A percentile compares a stretch with the other conserved stretches of the same genome.
Evolutionary conservation across 257 asterid species (phyloP).

Genomic region (Haberlea rhodopensis): DNA sequence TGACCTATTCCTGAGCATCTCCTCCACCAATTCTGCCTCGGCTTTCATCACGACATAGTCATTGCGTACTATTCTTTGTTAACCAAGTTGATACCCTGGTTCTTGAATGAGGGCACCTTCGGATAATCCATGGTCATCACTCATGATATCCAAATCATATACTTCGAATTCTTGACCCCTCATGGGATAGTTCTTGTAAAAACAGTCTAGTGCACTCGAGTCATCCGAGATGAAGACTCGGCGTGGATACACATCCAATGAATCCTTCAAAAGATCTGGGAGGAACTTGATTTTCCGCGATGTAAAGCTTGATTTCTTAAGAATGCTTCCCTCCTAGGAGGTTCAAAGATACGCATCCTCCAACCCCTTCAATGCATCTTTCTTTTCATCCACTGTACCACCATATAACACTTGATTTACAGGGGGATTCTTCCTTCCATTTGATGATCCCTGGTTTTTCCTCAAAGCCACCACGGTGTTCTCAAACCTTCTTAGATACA

Average conservation of each 20-base stretch:
- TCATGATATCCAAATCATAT: constrained; percentile 32
- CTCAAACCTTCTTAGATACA: constrained; percentile 52
- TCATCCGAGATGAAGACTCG: constrained; percentile 42
- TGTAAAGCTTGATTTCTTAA: constrained; percentile 13
- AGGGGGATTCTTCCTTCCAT: not conserved
- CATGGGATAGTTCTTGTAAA: constrained; percentile 43
- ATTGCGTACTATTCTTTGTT: constrained; percentile 42
- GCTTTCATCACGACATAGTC: constrained; percentile 89
- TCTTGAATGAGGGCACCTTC: constrained; percentile 9
- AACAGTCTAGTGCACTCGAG: constrained; percentile 36
- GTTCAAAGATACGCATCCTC: constrained; percentile 52
- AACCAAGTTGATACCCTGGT: constrained; percentile 54
- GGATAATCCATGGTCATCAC: constrained; percentile 13
- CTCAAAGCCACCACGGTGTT: constrained; percentile 56
- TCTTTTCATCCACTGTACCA: constrained; percentile 34
- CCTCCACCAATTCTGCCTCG: constrained; percentile 65
- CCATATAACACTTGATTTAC: constrained; percentile 27
- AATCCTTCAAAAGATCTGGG: constrained; percentile 42
- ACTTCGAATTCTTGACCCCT: constrained; percentile 40
- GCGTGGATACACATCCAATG: constrained; percentile 38
- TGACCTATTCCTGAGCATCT: constrained; percentile 42
- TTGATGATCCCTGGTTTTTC: constrained; percentile 28
- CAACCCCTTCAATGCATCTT: constrained; percentile 42
- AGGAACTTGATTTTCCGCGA: constrained; percentile 35
- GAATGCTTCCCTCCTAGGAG: constrained; percentile 30